Evolutionary conservation across 2,329 filamentous ascomycete genomes (phyloP).

Genomic region (Lachnellula cervina): DNA sequence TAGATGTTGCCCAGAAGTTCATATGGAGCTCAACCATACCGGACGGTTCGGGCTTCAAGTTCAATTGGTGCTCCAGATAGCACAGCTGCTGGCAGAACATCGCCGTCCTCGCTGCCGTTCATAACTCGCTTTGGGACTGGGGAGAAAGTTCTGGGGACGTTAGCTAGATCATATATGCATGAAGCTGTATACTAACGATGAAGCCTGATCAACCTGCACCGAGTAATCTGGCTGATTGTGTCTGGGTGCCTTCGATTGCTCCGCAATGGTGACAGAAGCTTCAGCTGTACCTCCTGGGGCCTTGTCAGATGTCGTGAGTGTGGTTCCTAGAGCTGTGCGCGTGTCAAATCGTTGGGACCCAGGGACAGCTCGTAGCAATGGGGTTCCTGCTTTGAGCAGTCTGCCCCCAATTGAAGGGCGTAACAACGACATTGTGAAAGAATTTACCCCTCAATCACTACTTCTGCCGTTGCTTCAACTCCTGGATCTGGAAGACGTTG

Average conservation of each 20-base stretch:
- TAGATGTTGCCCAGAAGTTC: conserved; percentile 4
- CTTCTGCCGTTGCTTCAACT: neutral
- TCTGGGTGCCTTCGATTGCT: conserved; percentile 6
- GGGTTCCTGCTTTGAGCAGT: conserved; percentile 45
- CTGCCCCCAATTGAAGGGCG: conserved; percentile 50
- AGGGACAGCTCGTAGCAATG: conserved; percentile 35
- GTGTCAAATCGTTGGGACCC: conserved; percentile 49
- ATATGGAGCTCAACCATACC: conserved; percentile 53
- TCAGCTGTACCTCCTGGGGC: conserved; percentile 33
- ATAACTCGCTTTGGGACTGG: conserved; percentile 85
- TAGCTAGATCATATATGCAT: neutral
- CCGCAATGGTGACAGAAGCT: neutral
- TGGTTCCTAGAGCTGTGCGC: conserved; percentile 38
- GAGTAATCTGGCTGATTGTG: conserved; percentile 72
- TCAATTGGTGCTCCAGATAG: conserved; percentile 91
- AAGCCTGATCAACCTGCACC: conserved; percentile 78
- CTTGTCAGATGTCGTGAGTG: conserved; percentile 37
- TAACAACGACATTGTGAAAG: conserved; percentile 59
- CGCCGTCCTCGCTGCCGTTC: conserved; percentile 79
- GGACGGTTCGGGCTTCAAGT: conserved; percentile 87
- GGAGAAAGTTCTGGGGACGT: conserved; percentile 68
- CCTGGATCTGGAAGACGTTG: neutral
- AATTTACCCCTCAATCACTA: conserved; percentile 5
- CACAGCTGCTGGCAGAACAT: conserved; percentile 73
- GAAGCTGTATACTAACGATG: conserved; percentile 62